Evolutionary conservation across 2,329 filamentous ascomycete genomes (phyloP).

Genomic region (Aspergillus sp.): DNA sequence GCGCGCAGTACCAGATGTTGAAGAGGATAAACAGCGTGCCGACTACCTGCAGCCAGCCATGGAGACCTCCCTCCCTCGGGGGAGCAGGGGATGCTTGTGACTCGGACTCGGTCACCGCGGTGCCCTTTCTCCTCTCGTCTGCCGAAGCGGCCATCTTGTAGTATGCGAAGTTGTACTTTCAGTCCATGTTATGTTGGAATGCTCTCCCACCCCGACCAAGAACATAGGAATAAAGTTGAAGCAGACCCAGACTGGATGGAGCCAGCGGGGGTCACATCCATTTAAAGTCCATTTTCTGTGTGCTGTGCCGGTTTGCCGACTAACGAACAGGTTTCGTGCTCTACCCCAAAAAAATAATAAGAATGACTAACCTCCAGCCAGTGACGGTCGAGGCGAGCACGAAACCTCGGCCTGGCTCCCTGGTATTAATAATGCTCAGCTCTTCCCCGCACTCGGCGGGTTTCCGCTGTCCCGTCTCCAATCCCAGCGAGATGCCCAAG

Average conservation of each 20-base stretch:
- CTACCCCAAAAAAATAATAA: not conserved
- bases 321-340: not conserved
- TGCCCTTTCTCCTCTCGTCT: not conserved
- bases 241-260: not conserved
- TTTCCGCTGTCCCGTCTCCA: not conserved
- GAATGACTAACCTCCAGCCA: not conserved
- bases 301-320: not conserved
- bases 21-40: slow-evolving; percentile 30
- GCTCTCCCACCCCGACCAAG: not conserved
- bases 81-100: not conserved
- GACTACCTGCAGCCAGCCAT: slow-evolving; percentile 27
- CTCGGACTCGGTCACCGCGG: not conserved
- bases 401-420: not conserved
- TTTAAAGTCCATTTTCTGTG: not conserved
- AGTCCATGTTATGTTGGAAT: not conserved
- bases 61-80: slow-evolving; percentile 27
- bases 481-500: no score
- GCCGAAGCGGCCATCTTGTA: not conserved
- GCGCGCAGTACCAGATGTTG: slow-evolving; percentile 26
- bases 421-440: not conserved
- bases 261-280: not conserved
- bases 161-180: not conserved
- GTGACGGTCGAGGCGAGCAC: not conserved
- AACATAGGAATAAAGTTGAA: not conserved
- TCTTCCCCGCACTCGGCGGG: not conserved